A percentile compares a stretch with the other conserved stretches of the same genome.
Conservation (phyloP, 2,329 filamentous ascomycete genomes). For the Sarocladium strictum region DNA sequence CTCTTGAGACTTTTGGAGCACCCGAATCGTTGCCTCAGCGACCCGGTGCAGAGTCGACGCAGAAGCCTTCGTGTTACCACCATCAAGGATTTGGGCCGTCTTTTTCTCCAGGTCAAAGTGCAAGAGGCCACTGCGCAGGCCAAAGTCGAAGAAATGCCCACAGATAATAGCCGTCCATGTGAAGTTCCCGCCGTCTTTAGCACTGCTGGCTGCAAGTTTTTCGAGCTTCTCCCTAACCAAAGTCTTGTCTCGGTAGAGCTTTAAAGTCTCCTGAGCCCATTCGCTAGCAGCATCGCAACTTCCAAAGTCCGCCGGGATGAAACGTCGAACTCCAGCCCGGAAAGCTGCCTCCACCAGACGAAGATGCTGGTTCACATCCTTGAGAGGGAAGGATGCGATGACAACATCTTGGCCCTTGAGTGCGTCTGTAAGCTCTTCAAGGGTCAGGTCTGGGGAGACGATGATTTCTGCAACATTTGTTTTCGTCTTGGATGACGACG, state of each 20-base stretch:
- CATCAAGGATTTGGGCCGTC: slow-evolving; percentile 42
- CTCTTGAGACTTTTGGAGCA: slow-evolving; percentile 41
- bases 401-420: slow-evolving; percentile 54
- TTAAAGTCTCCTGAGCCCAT: slow-evolving; percentile 25
- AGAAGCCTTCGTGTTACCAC: slow-evolving; percentile 42
- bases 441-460: slow-evolving; percentile 22
- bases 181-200: slow-evolving; percentile 31
- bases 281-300: slow-evolving; percentile 29
- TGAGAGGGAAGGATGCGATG: slow-evolving; percentile 31
- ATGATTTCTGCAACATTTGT: slow-evolving; percentile 17
- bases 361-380: slow-evolving; percentile 37
- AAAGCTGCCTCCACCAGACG: slow-evolving; percentile 53
- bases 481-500: slow-evolving; percentile 20
- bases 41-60: slow-evolving; percentile 43
- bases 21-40: slow-evolving; percentile 41
- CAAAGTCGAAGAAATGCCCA: slow-evolving; percentile 47
- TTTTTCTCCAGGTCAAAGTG: slow-evolving; percentile 39
- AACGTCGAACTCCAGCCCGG: slow-evolving; percentile 53
- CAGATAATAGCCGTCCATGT: slow-evolving; percentile 43
- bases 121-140: slow-evolving; percentile 26
- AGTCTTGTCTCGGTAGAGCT: slow-evolving; percentile 29
- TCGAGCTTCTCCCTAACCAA: slow-evolving; percentile 25
- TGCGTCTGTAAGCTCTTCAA: slow-evolving; percentile 35
- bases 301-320: slow-evolving; percentile 56
- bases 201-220: slow-evolving; percentile 16